A percentile compares a stretch with the other conserved stretches of the same genome.
phyloP scores from a whole-genome alignment of 2,329 filamentous ascomycete species.

The Fusarium napiforme region DNA sequence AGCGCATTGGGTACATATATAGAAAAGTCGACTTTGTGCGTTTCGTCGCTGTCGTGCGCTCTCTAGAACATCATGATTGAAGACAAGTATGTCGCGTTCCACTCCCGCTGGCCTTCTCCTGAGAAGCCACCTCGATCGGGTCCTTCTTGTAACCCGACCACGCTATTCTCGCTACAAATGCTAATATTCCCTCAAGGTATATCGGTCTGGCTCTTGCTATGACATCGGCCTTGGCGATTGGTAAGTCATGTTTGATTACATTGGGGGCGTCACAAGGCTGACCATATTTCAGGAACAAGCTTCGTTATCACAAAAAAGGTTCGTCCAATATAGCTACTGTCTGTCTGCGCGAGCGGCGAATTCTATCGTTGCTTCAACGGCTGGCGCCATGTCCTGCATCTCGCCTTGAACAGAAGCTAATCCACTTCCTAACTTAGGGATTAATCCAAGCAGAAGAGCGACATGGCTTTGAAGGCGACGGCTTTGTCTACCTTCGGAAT shows the following conservation, averaged over 20 bases:
- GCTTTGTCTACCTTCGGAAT: conserved; percentile 91
- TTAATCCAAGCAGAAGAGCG: conserved; percentile 89
- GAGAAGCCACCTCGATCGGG: conserved; percentile 3
- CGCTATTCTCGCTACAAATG: background rate
- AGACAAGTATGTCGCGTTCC: conserved; percentile 51
- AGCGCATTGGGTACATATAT: conserved; percentile 21
- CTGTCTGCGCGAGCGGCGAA: background rate
- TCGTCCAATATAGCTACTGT: conserved; percentile 40
- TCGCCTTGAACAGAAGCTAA: conserved; percentile 18
- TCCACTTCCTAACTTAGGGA: conserved; percentile 63
- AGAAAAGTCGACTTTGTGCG: conserved; percentile 14
- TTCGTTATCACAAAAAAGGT: conserved; percentile 99
- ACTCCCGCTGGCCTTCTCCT: conserved; percentile 9
- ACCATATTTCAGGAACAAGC: conserved; percentile 75
- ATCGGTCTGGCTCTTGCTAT: conserved; percentile 81
- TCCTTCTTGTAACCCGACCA: conserved; percentile 3
- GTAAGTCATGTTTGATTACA: conserved; percentile 57
- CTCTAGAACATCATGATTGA: conserved; percentile 49
- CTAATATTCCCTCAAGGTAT: conserved; percentile 64
- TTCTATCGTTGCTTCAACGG: background rate
- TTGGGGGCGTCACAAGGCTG: conserved; percentile 20
- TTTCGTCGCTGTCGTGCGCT: conserved; percentile 33
- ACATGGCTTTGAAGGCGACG: conserved; percentile 97
- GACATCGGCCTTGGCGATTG: conserved; percentile 79
- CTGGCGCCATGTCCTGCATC: background rate